Evolutionary conservation across 257 asterid genomes (phyloP), one percentile per base, ranked within the genome.

Genomic region (Catharanthus roseus): DNA sequence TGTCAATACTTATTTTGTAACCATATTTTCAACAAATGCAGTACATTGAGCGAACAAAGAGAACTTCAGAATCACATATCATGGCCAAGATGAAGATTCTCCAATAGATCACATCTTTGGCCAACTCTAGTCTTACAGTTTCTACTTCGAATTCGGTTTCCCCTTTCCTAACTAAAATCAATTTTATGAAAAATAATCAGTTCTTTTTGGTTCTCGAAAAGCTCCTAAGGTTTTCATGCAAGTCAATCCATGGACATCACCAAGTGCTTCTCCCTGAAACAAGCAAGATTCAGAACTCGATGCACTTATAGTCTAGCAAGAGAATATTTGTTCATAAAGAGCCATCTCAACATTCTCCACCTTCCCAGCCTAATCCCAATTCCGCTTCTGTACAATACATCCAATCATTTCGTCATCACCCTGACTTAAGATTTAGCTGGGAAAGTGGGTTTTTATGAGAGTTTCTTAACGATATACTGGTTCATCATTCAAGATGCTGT

Each of bases 401-500:
- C 16, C 50, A 44, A 44, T 16, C 50, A 44, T 2, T 44, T 44
- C 50, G 11, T 44, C 49, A 44, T 44, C 49, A 44, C 10, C 49
- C 49, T 44, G 49, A 44, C 6, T 44, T 44, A 10, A 44, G 5
- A 44, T 44, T 4, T 10, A 10, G 6, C 10, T 44, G 13, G 15
- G 53, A 47, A 47, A 47, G 15, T 15, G 1, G 31, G 4, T 63
- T 36, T 38, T n/a, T 16, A 3, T 36, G 24, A 3, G 8, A 38
- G 23, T 9, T 39, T 63, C 50, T 13, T 47, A 12, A 12, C 15
- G 53, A 47, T 42, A 13, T 21, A 15, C 53, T 47, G 12, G 33
- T 61, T 33, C 33, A n/a, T 61, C 66, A 61, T 33, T 61, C 31
- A 61, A 33, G 66, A 61, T 61, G 44, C 6, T 61, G 44, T 61